Conservation (phyloP, 805 yeast genomes). For the Wickerhamomyces chambardii region DNA sequence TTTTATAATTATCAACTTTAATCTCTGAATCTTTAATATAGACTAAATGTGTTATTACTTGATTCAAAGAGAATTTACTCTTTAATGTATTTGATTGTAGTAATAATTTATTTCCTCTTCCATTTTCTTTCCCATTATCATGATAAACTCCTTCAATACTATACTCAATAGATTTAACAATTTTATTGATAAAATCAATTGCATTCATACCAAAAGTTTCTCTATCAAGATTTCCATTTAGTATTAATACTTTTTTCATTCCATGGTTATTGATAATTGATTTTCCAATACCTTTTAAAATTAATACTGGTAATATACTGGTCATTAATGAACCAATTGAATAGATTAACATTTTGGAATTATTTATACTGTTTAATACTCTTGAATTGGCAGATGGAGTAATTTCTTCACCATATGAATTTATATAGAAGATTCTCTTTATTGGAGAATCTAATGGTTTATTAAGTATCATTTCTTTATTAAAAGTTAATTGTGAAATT, state of each 20-base stretch:
- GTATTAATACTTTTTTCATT: constrained; percentile 45
- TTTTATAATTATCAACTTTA: constrained; percentile 30
- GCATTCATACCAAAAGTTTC: constrained; percentile 71
- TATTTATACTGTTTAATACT: constrained; percentile 40
- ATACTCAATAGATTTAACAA: constrained; percentile 48
- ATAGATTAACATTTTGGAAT: constrained; percentile 51
- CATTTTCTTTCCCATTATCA: not conserved
- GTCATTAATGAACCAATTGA: constrained; percentile 90
- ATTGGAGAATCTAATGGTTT: constrained; percentile 63
- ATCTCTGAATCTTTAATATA: constrained; percentile 44
- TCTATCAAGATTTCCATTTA: constrained; percentile 72
- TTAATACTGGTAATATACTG: constrained; percentile 70
- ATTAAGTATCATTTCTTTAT: constrained; percentile 29
- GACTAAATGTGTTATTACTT: constrained; percentile 56
- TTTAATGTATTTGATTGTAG: constrained; percentile 27
- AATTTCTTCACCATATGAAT: constrained; percentile 83
- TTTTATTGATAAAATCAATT: constrained; percentile 42
- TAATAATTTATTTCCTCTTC: not conserved
- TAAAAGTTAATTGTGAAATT: constrained; percentile 66
- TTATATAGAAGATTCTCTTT: constrained; percentile 64
- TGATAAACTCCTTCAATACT: constrained; percentile 24
- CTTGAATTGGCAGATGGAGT: constrained; percentile 64
- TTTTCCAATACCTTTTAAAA: constrained; percentile 64
- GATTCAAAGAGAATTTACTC: no score
- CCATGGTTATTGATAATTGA: constrained; percentile 31